Evolutionary conservation across 192 early-diverging fungal species (phyloP), one percentile per base, ranked within the genome.

Genomic region (Linnemannia zychae): DNA sequence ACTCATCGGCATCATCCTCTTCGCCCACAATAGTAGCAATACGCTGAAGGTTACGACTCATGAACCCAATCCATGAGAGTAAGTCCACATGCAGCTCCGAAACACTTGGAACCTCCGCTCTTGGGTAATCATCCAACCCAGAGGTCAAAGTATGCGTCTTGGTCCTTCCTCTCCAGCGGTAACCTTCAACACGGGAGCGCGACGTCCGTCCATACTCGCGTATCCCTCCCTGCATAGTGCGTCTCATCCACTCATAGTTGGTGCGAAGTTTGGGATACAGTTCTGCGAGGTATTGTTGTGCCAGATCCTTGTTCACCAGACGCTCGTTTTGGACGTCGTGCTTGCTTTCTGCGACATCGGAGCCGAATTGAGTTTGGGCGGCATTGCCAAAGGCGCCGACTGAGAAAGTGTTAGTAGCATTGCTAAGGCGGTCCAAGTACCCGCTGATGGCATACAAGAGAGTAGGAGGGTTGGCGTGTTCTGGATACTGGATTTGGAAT

Each of bases 121-220:
- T 91, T 33, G 98, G 98, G 77, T 98, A 99, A 84, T 99, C 98
- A 88, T 99, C 98, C 46, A 99, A 84, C 11, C 97, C 98, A 36
- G 95, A 96, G 0, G 98, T 96, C 70, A 99, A 87, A 0, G 95
- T 96, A 87, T 99, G 98, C 46, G 91, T 90, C 31, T 87, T 89
- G 4, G 95, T 95, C 48, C 97, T 92, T 0, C 98, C 98, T 57
- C 96, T 89, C 98, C 98, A 99, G 18, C 97, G 88, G 90, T 96
- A 99, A 5, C 93, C 97, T 57, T 94, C 93, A n/a, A 81, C 76
- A 50, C 82, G 85, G 5, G 77, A 88, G 3, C 78, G 67, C 7
- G 86, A 86, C 7, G 74, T 72, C 4, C 92, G 87, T 3, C 90
- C 90, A 46, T 87, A 93, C 16, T 88, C 80, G 33, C 89, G 81